A percentile compares a stretch with the other conserved stretches of the same genome.
phyloP scores from a whole-genome alignment of 306 rosid genomes.

The Senna siamea region DNA sequence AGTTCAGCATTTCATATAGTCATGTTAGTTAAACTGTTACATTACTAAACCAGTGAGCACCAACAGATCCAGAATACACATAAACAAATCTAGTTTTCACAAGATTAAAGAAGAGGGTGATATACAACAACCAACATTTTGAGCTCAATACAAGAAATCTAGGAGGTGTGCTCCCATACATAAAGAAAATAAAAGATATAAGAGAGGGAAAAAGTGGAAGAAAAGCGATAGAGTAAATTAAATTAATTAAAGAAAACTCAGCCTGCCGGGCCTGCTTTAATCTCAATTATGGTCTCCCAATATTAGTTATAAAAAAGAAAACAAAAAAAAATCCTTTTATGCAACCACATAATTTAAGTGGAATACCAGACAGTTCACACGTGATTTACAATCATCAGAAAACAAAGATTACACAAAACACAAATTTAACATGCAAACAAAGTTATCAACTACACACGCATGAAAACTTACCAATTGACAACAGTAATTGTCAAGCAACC shows the following conservation, averaged over 20 bases:
- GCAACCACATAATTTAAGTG: constrained; percentile 25
- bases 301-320: background rate
- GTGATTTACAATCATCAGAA: constrained; percentile 21
- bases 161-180: background rate
- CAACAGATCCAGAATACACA: constrained; percentile 20
- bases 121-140: constrained; percentile 8
- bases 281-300: background rate
- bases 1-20: constrained; percentile 15
- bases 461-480: constrained; percentile 84
- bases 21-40: background rate
- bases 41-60: constrained; percentile 5
- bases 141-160: background rate
- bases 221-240: constrained; percentile 7
- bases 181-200: constrained; percentile 26
- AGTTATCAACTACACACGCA: constrained; percentile 30
- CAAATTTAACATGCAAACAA: constrained; percentile 10
- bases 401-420: constrained; percentile 21
- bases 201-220: background rate
- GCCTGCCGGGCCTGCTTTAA: background rate
- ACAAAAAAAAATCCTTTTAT: background rate
- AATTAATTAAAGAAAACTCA: background rate
- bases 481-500: constrained; percentile 80
- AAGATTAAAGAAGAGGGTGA: background rate
- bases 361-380: background rate
- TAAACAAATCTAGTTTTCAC: background rate